Evolutionary conservation across 1,139 yeast genomes (phyloP), one percentile per base, ranked within the genome.

Genomic region (Torulaspora globosa): DNA sequence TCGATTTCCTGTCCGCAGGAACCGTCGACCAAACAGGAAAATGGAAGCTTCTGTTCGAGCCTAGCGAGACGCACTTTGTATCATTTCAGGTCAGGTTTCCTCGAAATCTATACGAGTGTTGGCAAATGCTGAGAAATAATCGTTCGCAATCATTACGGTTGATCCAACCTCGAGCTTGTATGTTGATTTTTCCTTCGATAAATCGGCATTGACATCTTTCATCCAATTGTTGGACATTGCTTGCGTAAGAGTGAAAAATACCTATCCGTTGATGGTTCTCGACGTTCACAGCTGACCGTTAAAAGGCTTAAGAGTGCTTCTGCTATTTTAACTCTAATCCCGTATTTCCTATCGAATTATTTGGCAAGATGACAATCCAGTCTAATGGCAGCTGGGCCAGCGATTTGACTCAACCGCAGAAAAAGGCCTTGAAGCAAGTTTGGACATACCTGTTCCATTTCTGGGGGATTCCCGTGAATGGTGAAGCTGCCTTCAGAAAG

Each of bases 401-500:
- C 52, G 75, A 80, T 23, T 69, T 87, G 39, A 75, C 81, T 10
- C 67, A 72, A 1, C 81, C 78, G 32, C 83, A 86, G 66, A 94
- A 84, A 58, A 69, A 74, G 46, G 72, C 72, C 33, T 72, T 88
- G 56, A 87, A 87, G 66, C 90, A 85, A 60, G 73, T 81, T 41
- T 84, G 94, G 92, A 80, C 84, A 33, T 76, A 80, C 51, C 59
- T 83, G 39, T 68, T 86, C 50, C 76, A 75, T 47, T 78, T 73
- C 46, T 74, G 80, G 70, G 92, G 88, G 3, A 73, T 79, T 45
- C 74, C 75, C 2, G 73, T 81, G 9, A 67, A 67, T 30, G 63
- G 76, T 27, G 65, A 69, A 9, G 37, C 39, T 15, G 62, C 56
- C 14, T 60, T 54, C 40, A 52, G 18, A 40, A 55, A n/a, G 53